Evolutionary conservation across 2,329 filamentous ascomycete species (phyloP).

Genomic region (Verticillium dahliae): DNA sequence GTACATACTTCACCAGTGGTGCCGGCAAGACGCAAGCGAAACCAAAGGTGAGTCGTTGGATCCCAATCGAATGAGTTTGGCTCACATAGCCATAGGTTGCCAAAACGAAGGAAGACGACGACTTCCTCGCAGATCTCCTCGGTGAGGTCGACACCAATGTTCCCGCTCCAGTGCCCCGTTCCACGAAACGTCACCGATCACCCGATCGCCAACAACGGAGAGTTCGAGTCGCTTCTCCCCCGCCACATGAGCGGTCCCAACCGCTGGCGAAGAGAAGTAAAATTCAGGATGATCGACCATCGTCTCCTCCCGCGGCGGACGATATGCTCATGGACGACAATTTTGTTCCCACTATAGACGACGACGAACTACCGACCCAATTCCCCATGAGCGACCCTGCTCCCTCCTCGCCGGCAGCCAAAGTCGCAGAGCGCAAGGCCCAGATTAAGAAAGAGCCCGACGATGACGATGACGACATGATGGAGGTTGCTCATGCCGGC

Average conservation of each 20-base stretch:
- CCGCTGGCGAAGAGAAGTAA: conserved; percentile 52
- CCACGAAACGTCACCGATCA: conserved; percentile 60
- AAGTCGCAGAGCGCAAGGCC: conserved; percentile 67
- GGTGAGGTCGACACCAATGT: conserved; percentile 81
- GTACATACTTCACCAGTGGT: conserved; percentile 87
- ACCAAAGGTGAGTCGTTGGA: conserved; percentile 58
- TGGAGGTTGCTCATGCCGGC: conserved; percentile 79
- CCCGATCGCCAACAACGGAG: conserved; percentile 63
- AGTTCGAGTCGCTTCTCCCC: conserved; percentile 75
- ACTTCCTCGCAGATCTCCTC: conserved; percentile 78
- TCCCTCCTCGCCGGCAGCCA: conserved; percentile 80
- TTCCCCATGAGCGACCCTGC: conserved; percentile 80
- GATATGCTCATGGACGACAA: conserved; percentile 48
- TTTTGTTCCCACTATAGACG: conserved; percentile 51
- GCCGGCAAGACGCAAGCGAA: conserved; percentile 62
- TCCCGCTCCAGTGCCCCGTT: conserved; percentile 44
- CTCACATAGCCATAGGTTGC: conserved; percentile 43
- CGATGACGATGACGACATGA: conserved; percentile 73
- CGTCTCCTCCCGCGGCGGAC: conserved; percentile 42
- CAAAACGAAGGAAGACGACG: conserved; percentile 80
- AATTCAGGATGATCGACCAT: conserved; percentile 40
- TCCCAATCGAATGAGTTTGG: background rate
- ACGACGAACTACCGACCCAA: conserved; percentile 45
- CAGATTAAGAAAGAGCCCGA: conserved; percentile 40
- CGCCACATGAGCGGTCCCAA: conserved; percentile 50